Evolutionary conservation across 345 rosid genomes (phyloP), one percentile per base, ranked within the genome.

Genomic region (Alliaria petiolata): DNA sequence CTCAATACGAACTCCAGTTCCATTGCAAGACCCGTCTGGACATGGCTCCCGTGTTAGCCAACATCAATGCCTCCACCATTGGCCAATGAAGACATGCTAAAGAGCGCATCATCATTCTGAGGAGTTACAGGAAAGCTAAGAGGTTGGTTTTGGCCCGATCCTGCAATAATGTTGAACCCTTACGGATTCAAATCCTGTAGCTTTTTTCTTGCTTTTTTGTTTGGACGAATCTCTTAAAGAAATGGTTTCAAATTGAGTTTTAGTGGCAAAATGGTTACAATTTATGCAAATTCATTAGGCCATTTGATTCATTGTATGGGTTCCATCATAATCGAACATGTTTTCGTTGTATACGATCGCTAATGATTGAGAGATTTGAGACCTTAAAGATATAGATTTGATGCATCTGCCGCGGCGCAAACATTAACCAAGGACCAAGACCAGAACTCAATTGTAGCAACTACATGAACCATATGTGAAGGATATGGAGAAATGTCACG

Each of bases 1-100:
- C 79, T 53, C 79, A 75, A 1, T 75, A 68, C 40, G 74, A 75
- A 20, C 74, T 75, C 5, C 79, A 61, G 8, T 75, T 68, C 35
- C 74, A 75, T 43, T 75, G 79, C 64, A 75, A 75, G 69, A 75
- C 74, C 2, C 74, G 79, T 45, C 68, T 75, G 79, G 74, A 75
- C 10, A 34, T 75, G 79, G 11, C 57, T 67, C 63, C 72, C 1
- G 50, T 61, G 47, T 43, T 67, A 9, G 43, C n/a, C 14, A 43
- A 38, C 58, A 75, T 67, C 51, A 25, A 67, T 30, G 61, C 38
- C 60, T 73, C 65, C 60, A 47, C 46, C n/a, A 15, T 2, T 56
- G 53, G 38, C 57, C 67, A 67, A 9, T 67, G 50, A 75, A 22
- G 55, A 50, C 25, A 2, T 6, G 25, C 30, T 9, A 20, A 13